phyloP scores from a whole-genome alignment of 148 eudicot species.

The Amaranthus cruentus region DNA sequence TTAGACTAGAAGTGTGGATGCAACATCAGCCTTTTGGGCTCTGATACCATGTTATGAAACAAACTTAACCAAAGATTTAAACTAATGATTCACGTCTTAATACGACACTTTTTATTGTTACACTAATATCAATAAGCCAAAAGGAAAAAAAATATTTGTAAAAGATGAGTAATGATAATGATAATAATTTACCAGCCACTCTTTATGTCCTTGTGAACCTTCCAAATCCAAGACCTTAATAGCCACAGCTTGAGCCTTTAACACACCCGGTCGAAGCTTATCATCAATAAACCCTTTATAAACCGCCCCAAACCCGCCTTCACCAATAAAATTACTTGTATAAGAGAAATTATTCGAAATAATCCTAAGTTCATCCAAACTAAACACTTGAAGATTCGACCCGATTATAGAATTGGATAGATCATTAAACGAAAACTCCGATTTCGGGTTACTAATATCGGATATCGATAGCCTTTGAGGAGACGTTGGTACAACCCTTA shows the following conservation, averaged over 20 bases:
- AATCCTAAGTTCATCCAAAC: slow-evolving; percentile 49
- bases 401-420: slow-evolving; percentile 58
- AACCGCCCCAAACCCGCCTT: slow-evolving; percentile 93
- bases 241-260: slow-evolving; percentile 76
- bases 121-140: no score
- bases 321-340: slow-evolving; percentile 64
- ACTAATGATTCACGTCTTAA: no score
- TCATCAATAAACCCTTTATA: slow-evolving; percentile 79
- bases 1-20: no score
- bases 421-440: slow-evolving; percentile 46
- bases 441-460: slow-evolving; percentile 53
- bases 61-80: no score
- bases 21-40: no score
- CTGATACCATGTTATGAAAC: no score
- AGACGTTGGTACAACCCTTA: slow-evolving; percentile 25
- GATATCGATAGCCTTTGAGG: slow-evolving; percentile 54
- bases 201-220: slow-evolving; percentile 77
- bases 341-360: slow-evolving; percentile 61
- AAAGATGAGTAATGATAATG: background rate
- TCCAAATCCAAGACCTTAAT: slow-evolving; percentile 79
- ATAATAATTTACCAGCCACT: slow-evolving; percentile 70
- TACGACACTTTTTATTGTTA: no score
- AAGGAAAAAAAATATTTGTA: no score
- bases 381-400: slow-evolving; percentile 60
- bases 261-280: slow-evolving; percentile 41